Base-by-base conservation (phyloP, 768 basidiomycete species). In the Psilocybe cubensis region DNA sequence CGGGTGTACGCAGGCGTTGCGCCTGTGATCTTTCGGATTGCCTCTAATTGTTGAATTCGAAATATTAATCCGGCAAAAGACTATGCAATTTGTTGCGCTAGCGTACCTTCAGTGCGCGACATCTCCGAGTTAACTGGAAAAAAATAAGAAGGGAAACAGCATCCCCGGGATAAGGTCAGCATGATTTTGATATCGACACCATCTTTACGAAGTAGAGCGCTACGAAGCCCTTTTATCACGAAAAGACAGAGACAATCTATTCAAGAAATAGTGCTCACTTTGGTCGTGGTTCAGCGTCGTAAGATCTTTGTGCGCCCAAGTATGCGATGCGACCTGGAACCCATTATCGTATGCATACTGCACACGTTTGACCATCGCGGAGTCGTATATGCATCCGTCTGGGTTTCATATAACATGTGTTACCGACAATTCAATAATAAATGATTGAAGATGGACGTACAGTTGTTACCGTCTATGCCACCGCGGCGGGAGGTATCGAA, bases 241-340 rank as follows among this genome's bases (percentile, higher is more conserved):
- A n/a, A n/a, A n/a, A n/a, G n/a, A n/a, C n/a, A n/a, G n/a, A n/a
- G n/a, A n/a, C 41, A 49, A 49, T 18, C 24, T 11, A 24, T 8
- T 20, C 3, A 17, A 28, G 40, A 43, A 8, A 6, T 6, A 4
- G 3, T 3, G 21, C 41, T 14, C 29, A 55, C 54, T n/a, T 23
- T 55, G 31, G 21, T 38, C 68, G 55, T 60, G 57, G 12, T 62
- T 64, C n/a, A 74, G 64, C 1, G 59, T 67, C 9, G 67, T 68
- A 10, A 78, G 61, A 29, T 74, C 65, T 43, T 64, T 62, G 58
- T 75, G 75, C 11, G 63, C 59, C 72, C 75, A 75, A 0, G 72
- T 72, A 40, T 75, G 74, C n/a, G 70, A 71, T 1, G 65, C 72
- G 5, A 76, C 61, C 52, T 75, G 74, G 52, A 72, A 70, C 3